A percentile compares a stretch with the other conserved stretches of the same genome.
phyloP scores from a whole-genome alignment of 352 stramenopile species.

The Globisporangium abappressorium region DNA sequence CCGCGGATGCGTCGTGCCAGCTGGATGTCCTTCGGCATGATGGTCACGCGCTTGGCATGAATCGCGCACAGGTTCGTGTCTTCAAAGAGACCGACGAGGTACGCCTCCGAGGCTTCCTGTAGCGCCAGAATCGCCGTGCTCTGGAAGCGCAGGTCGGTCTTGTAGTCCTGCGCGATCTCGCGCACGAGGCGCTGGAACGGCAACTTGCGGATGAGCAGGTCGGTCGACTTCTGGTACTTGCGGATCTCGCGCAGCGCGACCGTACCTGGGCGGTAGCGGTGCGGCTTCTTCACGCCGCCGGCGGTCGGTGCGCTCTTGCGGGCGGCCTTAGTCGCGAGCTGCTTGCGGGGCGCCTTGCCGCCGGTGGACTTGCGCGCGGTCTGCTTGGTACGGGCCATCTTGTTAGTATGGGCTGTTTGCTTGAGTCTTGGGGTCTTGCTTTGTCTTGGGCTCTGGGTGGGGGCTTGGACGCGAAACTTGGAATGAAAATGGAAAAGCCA shows the following conservation, averaged over 20 bases:
- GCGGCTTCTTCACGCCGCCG: neutral
- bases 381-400: conserved; percentile 96
- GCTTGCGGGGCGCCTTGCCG: conserved; percentile 93
- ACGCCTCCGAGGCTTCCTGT: conserved; percentile 91
- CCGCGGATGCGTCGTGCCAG: conserved; percentile 91
- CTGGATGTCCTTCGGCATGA: conserved; percentile 98
- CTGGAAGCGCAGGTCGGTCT: conserved; percentile 90
- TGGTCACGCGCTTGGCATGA: conserved; percentile 95
- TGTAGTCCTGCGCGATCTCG: conserved; percentile 86
- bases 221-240: neutral
- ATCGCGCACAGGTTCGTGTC: conserved; percentile 96
- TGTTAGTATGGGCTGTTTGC: conserved; percentile 3
- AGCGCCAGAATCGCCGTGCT: conserved; percentile 85
- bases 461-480: conserved; percentile 35
- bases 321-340: conserved; percentile 55
- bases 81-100: conserved; percentile 94
- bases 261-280: neutral
- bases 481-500: conserved; percentile 31
- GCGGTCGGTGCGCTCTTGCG: neutral
- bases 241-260: neutral
- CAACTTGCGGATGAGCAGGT: conserved; percentile 94
- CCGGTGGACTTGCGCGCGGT: conserved; percentile 95
- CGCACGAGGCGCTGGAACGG: conserved; percentile 95
- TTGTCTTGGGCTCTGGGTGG: conserved; percentile 7
- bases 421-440: neutral